phyloP scores from a whole-genome alignment of 2,329 filamentous ascomycete genomes.

The Beauveria asiatica region DNA sequence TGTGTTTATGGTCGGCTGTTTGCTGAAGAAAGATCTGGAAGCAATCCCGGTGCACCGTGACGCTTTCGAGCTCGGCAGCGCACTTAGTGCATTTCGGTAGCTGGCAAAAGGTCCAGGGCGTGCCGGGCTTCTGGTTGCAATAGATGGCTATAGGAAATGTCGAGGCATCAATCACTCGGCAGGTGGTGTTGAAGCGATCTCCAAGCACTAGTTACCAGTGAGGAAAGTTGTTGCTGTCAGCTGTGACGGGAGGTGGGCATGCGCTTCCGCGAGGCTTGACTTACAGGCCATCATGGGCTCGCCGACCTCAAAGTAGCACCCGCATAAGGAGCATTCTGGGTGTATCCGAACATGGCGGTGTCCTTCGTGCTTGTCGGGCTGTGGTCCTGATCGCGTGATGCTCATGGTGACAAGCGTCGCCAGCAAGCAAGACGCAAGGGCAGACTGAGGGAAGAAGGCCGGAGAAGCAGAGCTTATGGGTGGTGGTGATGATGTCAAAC shows the following conservation, averaged over 20 bases:
- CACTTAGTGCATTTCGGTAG: background rate
- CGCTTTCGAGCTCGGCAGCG: background rate
- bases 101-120: slow-evolving; percentile 3
- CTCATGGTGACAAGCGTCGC: background rate
- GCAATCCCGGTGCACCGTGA: slow-evolving; percentile 3
- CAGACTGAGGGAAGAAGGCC: background rate
- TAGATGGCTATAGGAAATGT: slow-evolving; percentile 5
- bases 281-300: slow-evolving; percentile 7
- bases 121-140: slow-evolving; percentile 2
- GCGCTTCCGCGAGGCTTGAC: background rate
- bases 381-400: background rate
- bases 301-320: slow-evolving; percentile 3
- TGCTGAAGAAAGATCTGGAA: slow-evolving; percentile 3
- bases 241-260: background rate
- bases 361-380: background rate
- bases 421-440: background rate
- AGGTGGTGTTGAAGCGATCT: background rate
- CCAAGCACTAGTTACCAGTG: background rate
- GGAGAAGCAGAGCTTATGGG: too few species aligned
- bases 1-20: background rate
- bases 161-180: slow-evolving; percentile 3
- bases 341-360: slow-evolving; percentile 7
- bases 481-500: too few species aligned
- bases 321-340: slow-evolving; percentile 5
- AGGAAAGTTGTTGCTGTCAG: background rate